Evolutionary conservation across 495 filamentous ascomycete species (phyloP).

Genomic region (Parathielavia appendiculata): DNA sequence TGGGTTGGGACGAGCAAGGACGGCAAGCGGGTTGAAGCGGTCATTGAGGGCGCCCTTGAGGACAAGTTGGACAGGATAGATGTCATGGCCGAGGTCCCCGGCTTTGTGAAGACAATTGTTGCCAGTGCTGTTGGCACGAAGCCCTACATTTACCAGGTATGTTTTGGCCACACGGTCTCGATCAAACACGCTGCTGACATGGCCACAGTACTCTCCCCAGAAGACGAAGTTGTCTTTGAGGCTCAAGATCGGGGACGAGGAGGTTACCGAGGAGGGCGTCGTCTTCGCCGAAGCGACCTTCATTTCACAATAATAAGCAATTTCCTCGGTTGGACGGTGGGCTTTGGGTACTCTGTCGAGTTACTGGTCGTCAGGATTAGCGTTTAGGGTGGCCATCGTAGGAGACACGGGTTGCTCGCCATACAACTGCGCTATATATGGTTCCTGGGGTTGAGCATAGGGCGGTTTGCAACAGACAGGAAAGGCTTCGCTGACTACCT

Average conservation of each 20-base stretch:
- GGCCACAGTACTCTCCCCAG: conserved; percentile 56
- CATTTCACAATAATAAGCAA: conserved; percentile 55
- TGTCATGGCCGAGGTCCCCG: conserved; percentile 92
- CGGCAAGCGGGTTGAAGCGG: conserved; percentile 62
- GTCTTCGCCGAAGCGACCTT: conserved; percentile 87
- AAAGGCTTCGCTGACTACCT: conserved; percentile 6
- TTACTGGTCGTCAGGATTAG: conserved; percentile 15
- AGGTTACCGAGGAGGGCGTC: conserved; percentile 67
- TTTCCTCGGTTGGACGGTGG: neutral
- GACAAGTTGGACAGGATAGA: conserved; percentile 77
- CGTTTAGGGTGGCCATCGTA: conserved; percentile 14
- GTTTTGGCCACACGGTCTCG: conserved; percentile 14
- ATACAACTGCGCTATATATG: neutral
- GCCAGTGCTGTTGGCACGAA: conserved; percentile 81
- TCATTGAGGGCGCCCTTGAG: conserved; percentile 64
- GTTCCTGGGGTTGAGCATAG: neutral
- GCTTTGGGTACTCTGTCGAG: conserved; percentile 17
- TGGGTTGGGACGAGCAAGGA: conserved; percentile 80
- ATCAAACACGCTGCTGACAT: conserved; percentile 19
- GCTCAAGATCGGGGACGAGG: conserved; percentile 74
- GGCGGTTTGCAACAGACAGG: too few species aligned
- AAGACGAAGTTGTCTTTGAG: conserved; percentile 58
- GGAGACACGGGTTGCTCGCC: conserved; percentile 9
- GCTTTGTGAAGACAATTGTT: conserved; percentile 90
- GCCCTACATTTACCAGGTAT: conserved; percentile 95